phyloP scores from a whole-genome alignment of 202 grass and related monocot species.

The Panicum virgatum region DNA sequence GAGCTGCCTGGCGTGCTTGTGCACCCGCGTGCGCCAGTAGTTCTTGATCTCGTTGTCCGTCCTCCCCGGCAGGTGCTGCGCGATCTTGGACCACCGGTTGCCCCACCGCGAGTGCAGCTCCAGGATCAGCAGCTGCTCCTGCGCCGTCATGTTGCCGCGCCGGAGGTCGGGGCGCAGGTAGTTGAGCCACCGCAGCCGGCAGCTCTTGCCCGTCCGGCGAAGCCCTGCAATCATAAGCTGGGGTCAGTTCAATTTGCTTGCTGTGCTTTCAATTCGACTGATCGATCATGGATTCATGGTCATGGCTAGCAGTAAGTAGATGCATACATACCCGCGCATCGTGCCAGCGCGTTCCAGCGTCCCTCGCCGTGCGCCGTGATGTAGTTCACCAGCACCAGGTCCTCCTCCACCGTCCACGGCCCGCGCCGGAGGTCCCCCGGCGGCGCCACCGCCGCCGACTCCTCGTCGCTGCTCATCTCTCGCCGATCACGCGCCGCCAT shows the following conservation, averaged over 20 bases:
- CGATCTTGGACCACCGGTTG: conserved; percentile 91
- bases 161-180: conserved; percentile 83
- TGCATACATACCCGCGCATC: conserved; percentile 63
- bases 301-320: too few relatives aligned
- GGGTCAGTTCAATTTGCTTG: too few relatives aligned
- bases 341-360: conserved; percentile 82
- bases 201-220: conserved; percentile 88
- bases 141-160: conserved; percentile 75
- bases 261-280: too few relatives aligned
- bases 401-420: conserved; percentile 91
- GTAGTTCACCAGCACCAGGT: conserved; percentile 75
- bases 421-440: conserved; percentile 60
- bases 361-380: conserved; percentile 78
- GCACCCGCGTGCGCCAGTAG: conserved; percentile 91
- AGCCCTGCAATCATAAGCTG: conserved; percentile 56
- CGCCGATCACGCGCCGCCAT: conserved; percentile 6
- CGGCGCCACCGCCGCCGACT: conserved; percentile 33
- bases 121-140: conserved; percentile 93
- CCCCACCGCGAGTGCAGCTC: conserved; percentile 96
- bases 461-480: conserved; percentile 41
- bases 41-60: conserved; percentile 98
- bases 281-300: too few relatives aligned
- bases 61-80: conserved; percentile 74
- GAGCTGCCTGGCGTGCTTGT: conserved; percentile 88
- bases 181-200: conserved; percentile 90